Conservation (phyloP, 768 basidiomycete genomes). For the Boletus patriciae region DNA sequence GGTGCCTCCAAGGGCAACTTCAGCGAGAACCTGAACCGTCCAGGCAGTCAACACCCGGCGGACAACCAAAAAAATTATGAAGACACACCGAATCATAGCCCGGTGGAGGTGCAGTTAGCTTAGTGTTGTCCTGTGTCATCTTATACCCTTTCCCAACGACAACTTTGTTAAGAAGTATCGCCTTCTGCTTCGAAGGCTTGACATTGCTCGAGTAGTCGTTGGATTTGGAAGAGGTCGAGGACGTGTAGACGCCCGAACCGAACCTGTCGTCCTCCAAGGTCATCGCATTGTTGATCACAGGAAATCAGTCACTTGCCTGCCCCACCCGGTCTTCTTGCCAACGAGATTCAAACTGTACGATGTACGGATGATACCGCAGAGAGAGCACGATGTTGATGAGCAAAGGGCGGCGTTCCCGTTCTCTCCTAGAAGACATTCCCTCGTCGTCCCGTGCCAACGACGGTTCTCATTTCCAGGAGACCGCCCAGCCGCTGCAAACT, state of each 20-base stretch:
- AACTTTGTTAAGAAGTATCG: conserved; percentile 73
- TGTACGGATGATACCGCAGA: conserved; percentile 63
- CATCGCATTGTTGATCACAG: neutral
- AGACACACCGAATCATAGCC: conserved; percentile 65
- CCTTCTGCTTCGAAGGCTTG: conserved; percentile 54
- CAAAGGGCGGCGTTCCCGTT: conserved; percentile 54
- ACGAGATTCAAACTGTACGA: conserved; percentile 64
- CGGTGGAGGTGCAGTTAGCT: conserved; percentile 54
- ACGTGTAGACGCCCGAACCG: conserved; percentile 70
- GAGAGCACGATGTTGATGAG: conserved; percentile 53
- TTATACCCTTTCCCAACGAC: conserved; percentile 71
- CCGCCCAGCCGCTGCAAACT: conserved; percentile 53
- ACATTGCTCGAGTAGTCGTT: conserved; percentile 69
- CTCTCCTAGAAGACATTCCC: conserved; percentile 65
- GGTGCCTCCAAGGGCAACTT: conserved; percentile 53
- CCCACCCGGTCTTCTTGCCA: conserved; percentile 73
- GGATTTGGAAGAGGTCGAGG: conserved; percentile 79
- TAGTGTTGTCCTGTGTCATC: conserved; percentile 56
- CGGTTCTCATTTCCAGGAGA: conserved; percentile 71
- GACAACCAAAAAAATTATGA: neutral
- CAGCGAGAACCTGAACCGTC: conserved; percentile 57
- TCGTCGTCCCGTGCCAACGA: conserved; percentile 72
- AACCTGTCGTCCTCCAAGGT: conserved; percentile 43
- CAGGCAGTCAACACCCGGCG: neutral
- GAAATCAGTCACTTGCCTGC: conserved; percentile 43